Evolutionary conservation across 1,284 basidiomycete genomes (phyloP), one percentile per base, ranked within the genome.

Genomic region (Leccinum pachyderme): DNA sequence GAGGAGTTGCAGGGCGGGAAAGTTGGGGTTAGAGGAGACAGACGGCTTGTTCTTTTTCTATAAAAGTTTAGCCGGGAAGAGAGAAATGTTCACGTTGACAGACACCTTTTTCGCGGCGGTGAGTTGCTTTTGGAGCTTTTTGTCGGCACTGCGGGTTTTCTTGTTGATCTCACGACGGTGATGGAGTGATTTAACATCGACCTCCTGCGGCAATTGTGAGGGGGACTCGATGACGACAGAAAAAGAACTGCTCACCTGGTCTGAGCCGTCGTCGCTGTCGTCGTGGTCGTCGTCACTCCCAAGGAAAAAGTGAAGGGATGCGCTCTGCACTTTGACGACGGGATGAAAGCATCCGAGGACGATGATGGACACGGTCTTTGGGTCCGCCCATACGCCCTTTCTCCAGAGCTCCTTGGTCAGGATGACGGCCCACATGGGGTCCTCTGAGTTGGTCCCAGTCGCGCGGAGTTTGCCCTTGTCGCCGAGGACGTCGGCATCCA

Each of bases 391-490:
- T 39, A 97, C 85, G 33, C 87, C 85, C 74, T 96, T 98, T 64
- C 83, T 84, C 97, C 96, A 99, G 27, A 99, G 77, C 65, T 99
- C 95, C 67, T 93, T 91, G 13, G 95, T 93, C 52, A 99, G 75
- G 49, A 96, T 89, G 45, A 99, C 89, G 2, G 97, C 96, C 96
- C 97, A 99, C 82, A 98, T 91, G 2, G 96, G 95, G 67, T 98
- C 96, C 37, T 92, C 90, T 7, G 86, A 84, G 33, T 76, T 76
- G 29, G 77, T 72, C 6, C 67, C 68, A 56, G 71, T 61, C 15
- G 77, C 78, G 57, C 82, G 79, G 15, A 81, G 65, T 64, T 89
- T 92, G 0, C 89, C 88, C 75, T 93, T 91, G 77, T 95, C 84
- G 44, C 91, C 88, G 37, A 84, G 65, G 12, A 93, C 84, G 63